These are phyloP conservation scores for Alternaria burnsii DNA, from an alignment of 2,329 filamentous ascomycete species.

Conservation along the genomic window DNA sequence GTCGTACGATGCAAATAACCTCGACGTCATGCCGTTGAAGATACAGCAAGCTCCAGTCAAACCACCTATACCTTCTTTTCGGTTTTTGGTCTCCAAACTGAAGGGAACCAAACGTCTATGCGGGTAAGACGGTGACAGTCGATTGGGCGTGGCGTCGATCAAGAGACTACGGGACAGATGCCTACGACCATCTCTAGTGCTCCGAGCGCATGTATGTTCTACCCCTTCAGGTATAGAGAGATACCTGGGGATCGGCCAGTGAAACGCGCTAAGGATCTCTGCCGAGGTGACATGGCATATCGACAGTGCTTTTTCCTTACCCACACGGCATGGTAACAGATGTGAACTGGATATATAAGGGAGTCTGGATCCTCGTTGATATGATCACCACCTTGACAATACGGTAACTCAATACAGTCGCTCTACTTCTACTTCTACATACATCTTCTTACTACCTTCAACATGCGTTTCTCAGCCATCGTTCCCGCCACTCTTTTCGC, in stretches of 20 bases:
- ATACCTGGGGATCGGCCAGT: neutral
- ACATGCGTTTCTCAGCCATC: constrained; percentile 23
- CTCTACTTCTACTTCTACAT: neutral
- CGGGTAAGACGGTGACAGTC: neutral
- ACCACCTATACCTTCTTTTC: neutral
- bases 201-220: neutral
- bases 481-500: constrained; percentile 17
- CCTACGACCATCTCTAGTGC: neutral
- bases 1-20: neutral
- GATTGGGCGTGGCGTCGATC: neutral
- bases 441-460: neutral
- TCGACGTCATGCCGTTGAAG: neutral
- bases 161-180: neutral
- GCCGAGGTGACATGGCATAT: neutral
- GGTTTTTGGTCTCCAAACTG: neutral
- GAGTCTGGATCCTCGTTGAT: neutral
- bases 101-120: neutral
- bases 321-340: neutral
- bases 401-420: neutral
- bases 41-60: neutral
- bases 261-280: constrained; percentile 1
- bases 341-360: neutral
- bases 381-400: neutral
- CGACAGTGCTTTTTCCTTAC: neutral
- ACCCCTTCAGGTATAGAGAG: neutral